Evolutionary conservation across 306 rosid genomes (phyloP).

Genomic region (Corylus americana): DNA sequence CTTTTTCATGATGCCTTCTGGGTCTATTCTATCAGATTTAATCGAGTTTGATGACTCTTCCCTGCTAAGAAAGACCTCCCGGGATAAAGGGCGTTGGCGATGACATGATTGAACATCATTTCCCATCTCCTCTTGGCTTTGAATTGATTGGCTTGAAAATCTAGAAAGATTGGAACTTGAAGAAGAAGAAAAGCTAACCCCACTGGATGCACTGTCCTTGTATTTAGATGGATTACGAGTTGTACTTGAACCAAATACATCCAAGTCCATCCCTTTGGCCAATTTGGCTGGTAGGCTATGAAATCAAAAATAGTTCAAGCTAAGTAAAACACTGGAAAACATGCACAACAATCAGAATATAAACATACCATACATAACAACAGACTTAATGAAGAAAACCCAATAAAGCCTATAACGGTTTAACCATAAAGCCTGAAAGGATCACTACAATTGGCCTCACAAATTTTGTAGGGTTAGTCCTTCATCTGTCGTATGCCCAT

Average conservation of each 20-base stretch:
- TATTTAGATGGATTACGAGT: slow-evolving; percentile 33
- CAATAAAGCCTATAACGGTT: background rate
- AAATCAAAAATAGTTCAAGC: background rate
- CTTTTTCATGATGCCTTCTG: slow-evolving; percentile 39
- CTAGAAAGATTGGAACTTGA: slow-evolving; percentile 45
- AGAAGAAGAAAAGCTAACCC: slow-evolving; percentile 41
- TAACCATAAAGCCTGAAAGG: background rate
- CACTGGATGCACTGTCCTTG: slow-evolving; percentile 40
- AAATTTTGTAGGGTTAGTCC: no score
- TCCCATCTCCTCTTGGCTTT: slow-evolving; percentile 39
- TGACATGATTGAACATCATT: slow-evolving; percentile 30
- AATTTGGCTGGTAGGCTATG: slow-evolving; percentile 67
- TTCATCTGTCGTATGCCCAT: no score
- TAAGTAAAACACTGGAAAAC: background rate
- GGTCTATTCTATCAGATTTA: slow-evolving; percentile 37
- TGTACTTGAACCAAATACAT: slow-evolving; percentile 48
- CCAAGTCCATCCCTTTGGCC: slow-evolving; percentile 54
- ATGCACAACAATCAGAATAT: background rate
- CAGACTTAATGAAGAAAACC: background rate
- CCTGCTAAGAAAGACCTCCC: slow-evolving; percentile 26
- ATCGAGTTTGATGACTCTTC: slow-evolving; percentile 29
- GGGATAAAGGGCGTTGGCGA: slow-evolving; percentile 43
- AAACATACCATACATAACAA: background rate
- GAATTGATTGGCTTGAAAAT: slow-evolving; percentile 48
- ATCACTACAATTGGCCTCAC: background rate